These are phyloP conservation scores for Boletus tylopilopsis DNA, from an alignment of 768 basidiomycete species.

Conservation along the genomic window DNA sequence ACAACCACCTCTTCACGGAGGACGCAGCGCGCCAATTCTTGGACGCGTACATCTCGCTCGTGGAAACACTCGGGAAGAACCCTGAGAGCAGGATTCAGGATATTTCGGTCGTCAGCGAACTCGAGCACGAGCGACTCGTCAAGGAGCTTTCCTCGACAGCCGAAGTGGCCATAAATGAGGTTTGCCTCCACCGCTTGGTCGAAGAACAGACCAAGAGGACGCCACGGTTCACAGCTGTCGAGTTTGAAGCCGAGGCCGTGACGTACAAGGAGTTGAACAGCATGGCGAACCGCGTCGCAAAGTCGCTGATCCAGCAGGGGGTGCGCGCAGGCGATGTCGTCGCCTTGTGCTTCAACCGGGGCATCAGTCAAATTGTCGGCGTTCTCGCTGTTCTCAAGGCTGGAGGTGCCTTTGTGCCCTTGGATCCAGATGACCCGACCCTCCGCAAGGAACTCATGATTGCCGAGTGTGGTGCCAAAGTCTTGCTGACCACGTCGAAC, in stretches of 20 bases:
- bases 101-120: constrained; percentile 13
- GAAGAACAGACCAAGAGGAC: constrained; percentile 19
- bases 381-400: constrained; percentile 33
- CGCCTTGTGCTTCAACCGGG: constrained; percentile 29
- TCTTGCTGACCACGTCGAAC: constrained; percentile 25
- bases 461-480: constrained; percentile 24
- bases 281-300: constrained; percentile 32
- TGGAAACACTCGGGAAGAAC: constrained; percentile 20
- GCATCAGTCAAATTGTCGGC: constrained; percentile 26
- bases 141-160: constrained; percentile 24
- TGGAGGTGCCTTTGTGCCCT: constrained; percentile 23
- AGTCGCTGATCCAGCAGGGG: constrained; percentile 23
- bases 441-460: constrained; percentile 29
- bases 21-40: constrained; percentile 28
- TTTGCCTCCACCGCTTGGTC: constrained; percentile 17
- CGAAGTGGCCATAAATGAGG: constrained; percentile 12
- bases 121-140: constrained; percentile 17
- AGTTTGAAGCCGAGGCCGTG: constrained; percentile 28
- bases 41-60: constrained; percentile 27
- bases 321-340: constrained; percentile 24
- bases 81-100: constrained; percentile 16
- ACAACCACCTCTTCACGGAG: constrained; percentile 29
- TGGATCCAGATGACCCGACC: constrained; percentile 29
- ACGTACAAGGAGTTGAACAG: constrained; percentile 32
- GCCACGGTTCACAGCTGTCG: constrained; percentile 20